Evolutionary conservation across 1,139 yeast species (phyloP).

Genomic region (Sugiyamaella xylanicola): DNA sequence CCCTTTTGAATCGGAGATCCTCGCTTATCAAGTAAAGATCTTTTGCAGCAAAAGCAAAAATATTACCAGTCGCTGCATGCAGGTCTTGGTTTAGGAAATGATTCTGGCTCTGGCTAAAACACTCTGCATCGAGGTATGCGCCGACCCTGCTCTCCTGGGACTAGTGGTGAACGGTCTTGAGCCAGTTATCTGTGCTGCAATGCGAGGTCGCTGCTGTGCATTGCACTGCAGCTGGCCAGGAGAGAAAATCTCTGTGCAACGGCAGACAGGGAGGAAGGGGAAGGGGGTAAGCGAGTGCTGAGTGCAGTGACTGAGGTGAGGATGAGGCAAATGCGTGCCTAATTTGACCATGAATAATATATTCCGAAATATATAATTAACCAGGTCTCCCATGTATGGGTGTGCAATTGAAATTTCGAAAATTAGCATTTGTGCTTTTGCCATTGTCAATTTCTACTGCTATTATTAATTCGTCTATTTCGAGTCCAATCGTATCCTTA

Average conservation of each 20-base stretch:
- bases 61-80: neutral
- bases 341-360: neutral
- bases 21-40: neutral
- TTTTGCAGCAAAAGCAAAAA: neutral
- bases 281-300: neutral
- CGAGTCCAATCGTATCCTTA: too few species aligned
- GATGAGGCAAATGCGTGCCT: neutral
- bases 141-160: neutral
- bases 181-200: neutral
- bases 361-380: conserved; percentile 3
- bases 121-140: neutral
- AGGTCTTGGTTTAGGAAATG: neutral
- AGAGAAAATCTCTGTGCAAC: too few species aligned
- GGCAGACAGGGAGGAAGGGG: neutral
- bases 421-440: neutral
- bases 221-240: neutral
- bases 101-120: neutral
- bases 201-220: neutral
- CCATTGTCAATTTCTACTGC: too few species aligned
- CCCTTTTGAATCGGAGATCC: neutral
- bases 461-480: too few species aligned
- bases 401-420: neutral
- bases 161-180: neutral
- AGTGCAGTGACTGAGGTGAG: neutral
- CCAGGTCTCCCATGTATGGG: neutral